phyloP scores from a whole-genome alignment of 129 eudicot genomes.

The Lactuca sativa region DNA sequence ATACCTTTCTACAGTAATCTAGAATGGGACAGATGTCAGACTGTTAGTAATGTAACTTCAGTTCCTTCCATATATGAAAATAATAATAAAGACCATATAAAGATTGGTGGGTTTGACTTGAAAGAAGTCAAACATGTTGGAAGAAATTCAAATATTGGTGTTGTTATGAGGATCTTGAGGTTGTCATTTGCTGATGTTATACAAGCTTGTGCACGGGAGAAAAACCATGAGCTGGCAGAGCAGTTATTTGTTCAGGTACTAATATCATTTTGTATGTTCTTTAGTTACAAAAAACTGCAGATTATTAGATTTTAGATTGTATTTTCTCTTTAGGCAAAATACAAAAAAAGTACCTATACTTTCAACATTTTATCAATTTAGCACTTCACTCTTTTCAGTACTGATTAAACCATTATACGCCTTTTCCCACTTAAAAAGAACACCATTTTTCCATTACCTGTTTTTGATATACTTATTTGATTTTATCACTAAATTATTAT shows the following conservation, averaged over 20 bases:
- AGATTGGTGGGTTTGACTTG: conserved; percentile 15
- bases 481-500: too few species aligned
- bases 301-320: neutral
- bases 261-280: conserved; percentile 1
- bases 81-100: conserved; percentile 1
- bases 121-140: conserved; percentile 19
- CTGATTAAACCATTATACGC: too few species aligned
- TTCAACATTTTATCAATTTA: too few species aligned
- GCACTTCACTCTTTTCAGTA: too few species aligned
- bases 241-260: conserved; percentile 73
- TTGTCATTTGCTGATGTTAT: conserved; percentile 63
- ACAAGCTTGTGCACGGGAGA: conserved; percentile 54
- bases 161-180: conserved; percentile 52
- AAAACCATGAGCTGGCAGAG: conserved; percentile 58
- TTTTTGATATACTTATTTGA: too few species aligned
- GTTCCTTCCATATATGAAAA: conserved; percentile 26
- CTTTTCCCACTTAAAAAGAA: too few species aligned
- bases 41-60: conserved; percentile 21
- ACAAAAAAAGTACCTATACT: too few species aligned
- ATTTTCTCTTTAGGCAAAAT: neutral
- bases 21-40: conserved; percentile 20
- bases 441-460: too few species aligned
- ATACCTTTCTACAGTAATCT: conserved; percentile 44
- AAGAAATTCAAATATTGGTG: conserved; percentile 10
- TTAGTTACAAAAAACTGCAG: neutral